Evolutionary conservation across 1,284 basidiomycete species (phyloP).

Genomic region (Caloboletus inedulis): DNA sequence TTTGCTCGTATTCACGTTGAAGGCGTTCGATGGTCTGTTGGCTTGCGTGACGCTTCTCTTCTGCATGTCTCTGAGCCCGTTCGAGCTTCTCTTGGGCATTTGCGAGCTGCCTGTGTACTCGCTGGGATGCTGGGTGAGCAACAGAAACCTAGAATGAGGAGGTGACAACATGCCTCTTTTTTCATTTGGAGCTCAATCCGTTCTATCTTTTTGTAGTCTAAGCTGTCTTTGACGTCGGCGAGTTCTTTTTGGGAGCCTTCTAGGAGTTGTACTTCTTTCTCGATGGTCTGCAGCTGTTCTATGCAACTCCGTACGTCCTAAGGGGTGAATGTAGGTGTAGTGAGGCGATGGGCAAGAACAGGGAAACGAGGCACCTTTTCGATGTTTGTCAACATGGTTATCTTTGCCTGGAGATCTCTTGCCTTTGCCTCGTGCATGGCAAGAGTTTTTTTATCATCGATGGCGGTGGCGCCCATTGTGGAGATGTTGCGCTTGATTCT

Average conservation of each 20-base stretch:
- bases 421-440: conserved; percentile 65
- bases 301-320: conserved; percentile 67
- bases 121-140: conserved; percentile 41
- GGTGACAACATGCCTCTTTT: conserved; percentile 51
- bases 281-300: conserved; percentile 68
- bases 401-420: conserved; percentile 72
- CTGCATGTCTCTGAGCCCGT: conserved; percentile 68
- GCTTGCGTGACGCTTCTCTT: conserved; percentile 68
- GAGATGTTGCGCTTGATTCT: conserved; percentile 77
- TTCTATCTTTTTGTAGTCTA: conserved; percentile 71
- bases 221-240: conserved; percentile 57
- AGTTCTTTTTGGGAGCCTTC: conserved; percentile 63
- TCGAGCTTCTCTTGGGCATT: conserved; percentile 78
- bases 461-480: conserved; percentile 60
- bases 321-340: not conserved
- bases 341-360: not conserved
- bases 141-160: not conserved
- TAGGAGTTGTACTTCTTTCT: conserved; percentile 63
- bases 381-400: conserved; percentile 65
- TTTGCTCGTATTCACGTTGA: conserved; percentile 72
- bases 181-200: conserved; percentile 62
- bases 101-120: conserved; percentile 67
- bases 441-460: conserved; percentile 61
- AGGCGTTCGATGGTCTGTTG: conserved; percentile 69
- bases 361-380: conserved; percentile 54